Conservation (phyloP, 495 filamentous ascomycete species). For the Sphaerosporella brunnea region DNA sequence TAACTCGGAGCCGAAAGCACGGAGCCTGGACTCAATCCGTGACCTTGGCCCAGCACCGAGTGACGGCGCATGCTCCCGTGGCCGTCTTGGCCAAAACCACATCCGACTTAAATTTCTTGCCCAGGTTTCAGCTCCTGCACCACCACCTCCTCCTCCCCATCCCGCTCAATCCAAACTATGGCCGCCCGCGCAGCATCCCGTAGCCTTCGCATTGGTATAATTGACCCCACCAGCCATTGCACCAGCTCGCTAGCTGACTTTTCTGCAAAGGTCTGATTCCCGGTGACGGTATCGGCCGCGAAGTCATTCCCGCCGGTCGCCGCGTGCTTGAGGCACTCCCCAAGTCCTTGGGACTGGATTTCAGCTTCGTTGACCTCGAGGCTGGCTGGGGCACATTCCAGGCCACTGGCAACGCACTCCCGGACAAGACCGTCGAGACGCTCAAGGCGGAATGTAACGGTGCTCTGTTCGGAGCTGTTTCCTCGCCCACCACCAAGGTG, state of each 20-base stretch:
- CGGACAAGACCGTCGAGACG: slow-evolving; percentile 70
- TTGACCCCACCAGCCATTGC: no score
- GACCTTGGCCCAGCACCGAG: no score
- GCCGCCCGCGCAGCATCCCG: slow-evolving; percentile 30
- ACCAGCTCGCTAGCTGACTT: no score
- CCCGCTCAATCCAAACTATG: slow-evolving; percentile 17
- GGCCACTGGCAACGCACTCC: slow-evolving; percentile 67
- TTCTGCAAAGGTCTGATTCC: slow-evolving; percentile 97
- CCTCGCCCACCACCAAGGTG: slow-evolving; percentile 70
- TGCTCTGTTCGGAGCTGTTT: slow-evolving; percentile 86
- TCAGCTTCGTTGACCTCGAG: slow-evolving; percentile 80
- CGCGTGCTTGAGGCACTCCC: slow-evolving; percentile 79
- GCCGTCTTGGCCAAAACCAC: slow-evolving; percentile 4
- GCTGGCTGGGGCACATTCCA: slow-evolving; percentile 90
- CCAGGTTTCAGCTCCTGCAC: slow-evolving; percentile 1
- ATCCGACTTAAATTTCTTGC: slow-evolving; percentile 2
- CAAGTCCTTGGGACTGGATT: slow-evolving; percentile 63
- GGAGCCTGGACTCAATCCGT: no score
- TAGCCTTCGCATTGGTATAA: slow-evolving; percentile 43
- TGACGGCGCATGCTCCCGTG: no score
- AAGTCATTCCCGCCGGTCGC: slow-evolving; percentile 92
- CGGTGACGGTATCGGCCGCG: slow-evolving; percentile 94
- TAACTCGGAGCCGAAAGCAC: no score
- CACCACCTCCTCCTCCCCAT: slow-evolving; percentile 1
- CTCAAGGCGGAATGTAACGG: slow-evolving; percentile 83